These are phyloP conservation scores for Eucalyptus viminalis DNA, from an alignment of 345 rosid genomes.

Conservation along the genomic window DNA sequence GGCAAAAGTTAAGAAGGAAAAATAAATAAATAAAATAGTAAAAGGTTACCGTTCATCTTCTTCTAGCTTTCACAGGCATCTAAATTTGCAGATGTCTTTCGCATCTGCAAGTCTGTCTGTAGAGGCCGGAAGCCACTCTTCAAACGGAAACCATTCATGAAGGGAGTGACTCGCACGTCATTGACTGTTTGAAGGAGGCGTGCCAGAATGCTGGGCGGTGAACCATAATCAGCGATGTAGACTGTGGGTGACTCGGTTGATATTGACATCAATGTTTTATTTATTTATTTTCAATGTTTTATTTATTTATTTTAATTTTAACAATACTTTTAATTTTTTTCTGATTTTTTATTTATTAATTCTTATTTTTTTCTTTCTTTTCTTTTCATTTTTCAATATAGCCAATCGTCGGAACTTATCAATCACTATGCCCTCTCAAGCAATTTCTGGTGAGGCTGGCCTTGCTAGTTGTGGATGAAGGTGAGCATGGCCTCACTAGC, in stretches of 20 bases:
- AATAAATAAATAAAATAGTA: too few species aligned
- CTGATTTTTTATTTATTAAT: too few species aligned
- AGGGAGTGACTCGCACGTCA: not conserved
- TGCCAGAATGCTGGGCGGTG: not conserved
- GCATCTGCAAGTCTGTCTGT: not conserved
- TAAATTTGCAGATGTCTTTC: not conserved
- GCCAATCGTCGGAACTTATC: fast-evolving
- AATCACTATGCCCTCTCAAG: fast-evolving
- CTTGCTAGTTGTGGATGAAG: not conserved
- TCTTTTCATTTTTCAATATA: too few species aligned
- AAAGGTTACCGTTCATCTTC: too few species aligned
- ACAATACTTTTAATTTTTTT: too few species aligned
- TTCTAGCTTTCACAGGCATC: not conserved
- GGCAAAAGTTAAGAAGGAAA: not conserved
- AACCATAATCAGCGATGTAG: too few species aligned
- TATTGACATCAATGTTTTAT: too few species aligned
- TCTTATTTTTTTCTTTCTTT: too few species aligned
- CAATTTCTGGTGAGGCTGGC: not conserved
- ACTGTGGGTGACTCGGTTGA: not conserved
- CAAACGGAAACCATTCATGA: not conserved
- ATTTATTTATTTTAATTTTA: too few species aligned
- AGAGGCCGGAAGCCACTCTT: not conserved
- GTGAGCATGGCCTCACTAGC: not conserved
- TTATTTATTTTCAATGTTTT: too few species aligned
- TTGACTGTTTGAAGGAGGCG: not conserved